Percentiles rank a stretch among this genome's conserved stretches.
phyloP scores from a whole-genome alignment of 257 asterid species.

The Jaltomata sinuosa region DNA sequence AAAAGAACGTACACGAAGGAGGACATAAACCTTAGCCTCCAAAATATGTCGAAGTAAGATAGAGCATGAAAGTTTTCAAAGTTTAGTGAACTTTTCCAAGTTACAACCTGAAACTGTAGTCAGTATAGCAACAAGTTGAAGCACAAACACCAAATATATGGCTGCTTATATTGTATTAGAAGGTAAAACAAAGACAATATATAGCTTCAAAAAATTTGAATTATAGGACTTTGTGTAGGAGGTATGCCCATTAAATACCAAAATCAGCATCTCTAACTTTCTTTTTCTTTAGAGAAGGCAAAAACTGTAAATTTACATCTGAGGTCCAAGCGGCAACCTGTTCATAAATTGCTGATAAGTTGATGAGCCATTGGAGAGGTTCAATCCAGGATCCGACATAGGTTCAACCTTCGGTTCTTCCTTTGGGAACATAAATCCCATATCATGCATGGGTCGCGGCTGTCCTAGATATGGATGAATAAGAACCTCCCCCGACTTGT shows the following conservation, averaged over 20 bases:
- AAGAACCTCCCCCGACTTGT: slow-evolving; percentile 26
- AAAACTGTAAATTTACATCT: slow-evolving; percentile 36
- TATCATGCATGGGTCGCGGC: slow-evolving; percentile 17
- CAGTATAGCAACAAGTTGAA: not conserved
- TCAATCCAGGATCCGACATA: slow-evolving; percentile 34
- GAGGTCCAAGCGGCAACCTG: slow-evolving; percentile 60
- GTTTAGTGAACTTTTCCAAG: not conserved
- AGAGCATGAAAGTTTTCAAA: not conserved
- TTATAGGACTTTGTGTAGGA: not conserved
- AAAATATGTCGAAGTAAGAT: not conserved
- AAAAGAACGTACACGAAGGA: not conserved
- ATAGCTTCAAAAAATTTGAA: not conserved
- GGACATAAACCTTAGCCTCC: not conserved
- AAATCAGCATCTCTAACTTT: slow-evolving; percentile 6
- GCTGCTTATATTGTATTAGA: not conserved
- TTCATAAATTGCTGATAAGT: slow-evolving; percentile 58
- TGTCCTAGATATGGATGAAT: slow-evolving; percentile 38
- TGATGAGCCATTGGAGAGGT: slow-evolving; percentile 27
- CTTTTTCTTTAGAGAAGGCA: slow-evolving; percentile 3
- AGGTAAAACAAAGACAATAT: not conserved
- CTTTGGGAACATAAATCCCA: slow-evolving; percentile 43
- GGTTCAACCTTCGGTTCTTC: slow-evolving; percentile 53
- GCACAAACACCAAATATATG: not conserved
- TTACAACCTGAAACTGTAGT: not conserved
- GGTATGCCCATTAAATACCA: slow-evolving; percentile 1